Conservation (phyloP, 2,329 filamentous ascomycete species). For the Cladophialophora immunda region DNA sequence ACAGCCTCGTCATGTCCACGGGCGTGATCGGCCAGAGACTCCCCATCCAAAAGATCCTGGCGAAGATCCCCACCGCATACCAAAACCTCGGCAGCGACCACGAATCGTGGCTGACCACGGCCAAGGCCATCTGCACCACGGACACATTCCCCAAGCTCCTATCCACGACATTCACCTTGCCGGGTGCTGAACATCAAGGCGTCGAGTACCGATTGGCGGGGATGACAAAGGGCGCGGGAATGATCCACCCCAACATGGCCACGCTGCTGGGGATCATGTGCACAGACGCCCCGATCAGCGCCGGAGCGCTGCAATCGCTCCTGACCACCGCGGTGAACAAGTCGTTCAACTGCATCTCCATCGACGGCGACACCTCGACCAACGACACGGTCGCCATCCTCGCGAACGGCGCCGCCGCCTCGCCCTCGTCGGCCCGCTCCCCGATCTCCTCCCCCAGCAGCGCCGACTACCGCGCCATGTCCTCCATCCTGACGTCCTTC, state of each 20-base stretch:
- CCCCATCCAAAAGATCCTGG: slow-evolving; percentile 88
- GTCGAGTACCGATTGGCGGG: slow-evolving; percentile 79
- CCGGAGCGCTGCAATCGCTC: slow-evolving; percentile 71
- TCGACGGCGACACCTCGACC: slow-evolving; percentile 96
- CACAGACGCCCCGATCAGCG: slow-evolving; percentile 84
- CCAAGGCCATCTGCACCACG: slow-evolving; percentile 94
- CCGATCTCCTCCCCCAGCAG: slow-evolving; percentile 49
- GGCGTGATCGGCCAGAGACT: slow-evolving; percentile 95
- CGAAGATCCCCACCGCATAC: slow-evolving; percentile 80
- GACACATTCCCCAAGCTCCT: slow-evolving; percentile 98
- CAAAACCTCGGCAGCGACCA: slow-evolving; percentile 76
- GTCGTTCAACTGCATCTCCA: slow-evolving; percentile 96
- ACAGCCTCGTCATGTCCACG: slow-evolving; percentile 96
- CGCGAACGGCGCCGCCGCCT: slow-evolving; percentile 93
- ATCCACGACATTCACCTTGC: slow-evolving; percentile 83
- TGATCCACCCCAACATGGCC: slow-evolving; percentile 99
- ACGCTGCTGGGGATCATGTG: slow-evolving; percentile 91
- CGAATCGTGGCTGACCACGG: slow-evolving; percentile 84
- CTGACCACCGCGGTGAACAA: slow-evolving; percentile 78
- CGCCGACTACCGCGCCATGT: slow-evolving; percentile 74
- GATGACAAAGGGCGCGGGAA: slow-evolving; percentile 97
- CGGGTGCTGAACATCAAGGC: slow-evolving; percentile 72
- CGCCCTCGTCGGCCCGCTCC: slow-evolving; percentile 68
- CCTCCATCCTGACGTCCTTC: slow-evolving; percentile 76
- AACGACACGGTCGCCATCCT: slow-evolving; percentile 95